phyloP scores from a whole-genome alignment of 2,329 filamentous ascomycete genomes.

The Sporothrix luriei region DNA sequence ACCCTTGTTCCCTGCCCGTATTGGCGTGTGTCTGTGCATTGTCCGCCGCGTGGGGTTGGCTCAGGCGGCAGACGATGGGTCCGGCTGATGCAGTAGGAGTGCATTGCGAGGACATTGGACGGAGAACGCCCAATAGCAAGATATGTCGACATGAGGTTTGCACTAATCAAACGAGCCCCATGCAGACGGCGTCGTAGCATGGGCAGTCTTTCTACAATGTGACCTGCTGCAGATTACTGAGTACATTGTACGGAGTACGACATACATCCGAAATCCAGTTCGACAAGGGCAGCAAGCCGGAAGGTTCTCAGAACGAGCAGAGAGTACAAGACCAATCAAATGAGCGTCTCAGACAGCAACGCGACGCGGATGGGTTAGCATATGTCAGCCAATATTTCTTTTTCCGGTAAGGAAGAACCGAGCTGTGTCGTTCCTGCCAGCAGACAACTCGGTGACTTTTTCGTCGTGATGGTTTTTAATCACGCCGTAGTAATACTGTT shows the following conservation, averaged over 20 bases:
- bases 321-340: background rate
- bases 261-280: too few relatives aligned
- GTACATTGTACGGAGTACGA: too few relatives aligned
- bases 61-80: background rate
- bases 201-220: too few relatives aligned
- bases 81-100: too few relatives aligned
- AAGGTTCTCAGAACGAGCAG: background rate
- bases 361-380: background rate
- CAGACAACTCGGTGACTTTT: background rate
- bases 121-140: too few relatives aligned
- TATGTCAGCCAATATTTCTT: conserved; percentile 3
- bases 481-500: too few relatives aligned
- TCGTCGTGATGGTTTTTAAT: background rate
- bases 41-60: background rate
- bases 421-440: background rate
- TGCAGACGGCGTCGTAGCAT: too few relatives aligned
- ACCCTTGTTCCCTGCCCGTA: background rate
- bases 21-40: background rate
- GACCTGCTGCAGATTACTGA: too few relatives aligned
- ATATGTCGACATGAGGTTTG: too few relatives aligned
- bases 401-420: background rate
- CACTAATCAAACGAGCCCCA: too few relatives aligned
- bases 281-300: background rate
- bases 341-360: background rate
- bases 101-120: too few relatives aligned